Evolutionary conservation across 495 filamentous ascomycete species (phyloP).

Genomic region (Penicillium manginii): DNA sequence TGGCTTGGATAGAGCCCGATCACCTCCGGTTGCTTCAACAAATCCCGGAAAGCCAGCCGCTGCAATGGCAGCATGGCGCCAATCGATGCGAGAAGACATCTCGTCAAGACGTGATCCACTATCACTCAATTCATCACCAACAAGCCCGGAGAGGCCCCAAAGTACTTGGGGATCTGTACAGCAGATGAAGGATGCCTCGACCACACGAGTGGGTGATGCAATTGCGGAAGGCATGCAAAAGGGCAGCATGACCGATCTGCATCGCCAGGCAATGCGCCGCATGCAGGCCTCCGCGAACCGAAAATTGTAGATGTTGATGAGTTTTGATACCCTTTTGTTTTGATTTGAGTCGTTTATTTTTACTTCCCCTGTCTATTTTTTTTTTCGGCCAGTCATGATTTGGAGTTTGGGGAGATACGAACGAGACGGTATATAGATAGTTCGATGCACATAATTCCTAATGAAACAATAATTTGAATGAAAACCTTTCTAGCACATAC

Average conservation of each 20-base stretch:
- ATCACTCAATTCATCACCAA: conserved; percentile 16
- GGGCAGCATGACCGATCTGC: conserved; percentile 73
- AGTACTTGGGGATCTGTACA: conserved; percentile 33
- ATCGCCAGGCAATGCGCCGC: conserved; percentile 78
- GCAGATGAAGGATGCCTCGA: conserved; percentile 34
- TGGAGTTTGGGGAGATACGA: neutral
- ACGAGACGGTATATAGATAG: conserved; percentile 4
- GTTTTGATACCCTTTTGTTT: conserved; percentile 23
- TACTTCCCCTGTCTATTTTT: conserved; percentile 5
- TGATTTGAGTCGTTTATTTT: conserved; percentile 2
- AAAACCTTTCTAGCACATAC: neutral
- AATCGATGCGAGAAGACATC: conserved; percentile 68
- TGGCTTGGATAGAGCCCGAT: conserved; percentile 12
- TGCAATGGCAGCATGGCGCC: conserved; percentile 75
- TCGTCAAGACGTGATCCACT: conserved; percentile 46
- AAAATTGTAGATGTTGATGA: conserved; percentile 23
- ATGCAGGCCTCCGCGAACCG: conserved; percentile 78
- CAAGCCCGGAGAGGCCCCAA: conserved; percentile 23
- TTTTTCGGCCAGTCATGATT: conserved; percentile 9
- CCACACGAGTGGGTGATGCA: conserved; percentile 48
- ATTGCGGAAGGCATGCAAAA: conserved; percentile 78
- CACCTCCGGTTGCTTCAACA: conserved; percentile 14
- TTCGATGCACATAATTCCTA: conserved; percentile 23
- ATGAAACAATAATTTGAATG: conserved; percentile 5
- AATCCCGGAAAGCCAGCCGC: conserved; percentile 56